phyloP scores from a whole-genome alignment of 192 early-diverging fungal species.

The Coemansia sp. region DNA sequence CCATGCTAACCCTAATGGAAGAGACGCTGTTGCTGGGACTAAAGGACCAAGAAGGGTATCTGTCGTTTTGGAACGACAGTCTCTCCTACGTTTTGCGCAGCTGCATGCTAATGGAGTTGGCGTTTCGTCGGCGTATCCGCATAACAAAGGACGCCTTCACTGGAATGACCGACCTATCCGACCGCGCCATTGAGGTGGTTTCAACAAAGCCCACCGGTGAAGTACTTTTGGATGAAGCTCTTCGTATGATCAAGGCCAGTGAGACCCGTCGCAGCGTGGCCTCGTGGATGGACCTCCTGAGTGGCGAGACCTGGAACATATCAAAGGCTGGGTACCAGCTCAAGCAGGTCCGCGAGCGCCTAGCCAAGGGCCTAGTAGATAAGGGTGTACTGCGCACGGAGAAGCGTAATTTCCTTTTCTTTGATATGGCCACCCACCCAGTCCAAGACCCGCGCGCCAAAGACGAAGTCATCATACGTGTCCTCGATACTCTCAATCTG shows the following conservation, averaged over 20 bases:
- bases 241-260: constrained; percentile 87
- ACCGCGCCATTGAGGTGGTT: constrained; percentile 82
- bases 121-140: constrained; percentile 84
- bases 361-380: constrained; percentile 97
- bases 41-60: constrained; percentile 91
- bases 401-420: constrained; percentile 92
- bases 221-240: constrained; percentile 92
- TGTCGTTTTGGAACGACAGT: constrained; percentile 99
- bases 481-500: constrained; percentile 75
- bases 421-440: constrained; percentile 98
- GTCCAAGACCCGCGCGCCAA: constrained; percentile 85
- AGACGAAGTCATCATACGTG: constrained; percentile 80
- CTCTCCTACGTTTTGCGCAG: constrained; percentile 95
- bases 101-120: constrained; percentile 94
- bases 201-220: constrained; percentile 85
- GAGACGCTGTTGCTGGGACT: constrained; percentile 91
- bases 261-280: constrained; percentile 73
- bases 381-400: constrained; percentile 96
- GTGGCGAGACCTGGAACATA: constrained; percentile 99
- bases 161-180: constrained; percentile 64
- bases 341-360: constrained; percentile 94
- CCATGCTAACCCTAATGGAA: constrained; percentile 90
- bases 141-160: constrained; percentile 80
- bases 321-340: constrained; percentile 96
- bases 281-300: constrained; percentile 97